These are phyloP conservation scores for Alnus glutinosa DNA, from an alignment of 306 rosid species.

Conservation along the genomic window DNA sequence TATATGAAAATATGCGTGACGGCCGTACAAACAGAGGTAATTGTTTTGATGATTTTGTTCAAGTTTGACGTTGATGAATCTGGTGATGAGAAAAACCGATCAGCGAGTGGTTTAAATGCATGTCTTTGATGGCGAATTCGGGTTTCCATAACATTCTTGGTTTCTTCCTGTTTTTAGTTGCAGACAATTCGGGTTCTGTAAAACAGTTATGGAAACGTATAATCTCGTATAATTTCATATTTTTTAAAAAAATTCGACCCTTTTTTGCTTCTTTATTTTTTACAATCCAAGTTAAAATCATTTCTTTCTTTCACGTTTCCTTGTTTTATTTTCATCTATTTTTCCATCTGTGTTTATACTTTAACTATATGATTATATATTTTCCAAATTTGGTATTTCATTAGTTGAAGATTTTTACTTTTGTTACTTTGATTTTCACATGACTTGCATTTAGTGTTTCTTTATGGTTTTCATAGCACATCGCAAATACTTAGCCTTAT, in stretches of 20 bases:
- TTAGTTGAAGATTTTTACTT: not conserved
- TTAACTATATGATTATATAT: not conserved
- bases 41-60: not conserved
- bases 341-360: not conserved
- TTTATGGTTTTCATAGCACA: slow-evolving; percentile 21
- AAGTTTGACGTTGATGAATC: not conserved
- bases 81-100: not conserved
- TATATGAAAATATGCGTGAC: not conserved
- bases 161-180: too few species aligned
- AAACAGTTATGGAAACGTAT: too few species aligned
- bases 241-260: too few species aligned
- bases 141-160: too few species aligned
- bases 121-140: not conserved
- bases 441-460: slow-evolving; percentile 18
- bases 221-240: too few species aligned
- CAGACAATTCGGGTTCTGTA: too few species aligned
- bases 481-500: slow-evolving; percentile 13
- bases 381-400: not conserved
- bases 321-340: not conserved
- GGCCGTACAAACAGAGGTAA: not conserved
- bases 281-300: not conserved
- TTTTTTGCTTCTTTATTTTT: not conserved
- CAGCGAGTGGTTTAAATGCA: not conserved
- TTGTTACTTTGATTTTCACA: slow-evolving; percentile 12
- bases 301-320: not conserved